phyloP scores from a whole-genome alignment of 2,329 filamentous ascomycete species.

The Incumbomyces delicatus region DNA sequence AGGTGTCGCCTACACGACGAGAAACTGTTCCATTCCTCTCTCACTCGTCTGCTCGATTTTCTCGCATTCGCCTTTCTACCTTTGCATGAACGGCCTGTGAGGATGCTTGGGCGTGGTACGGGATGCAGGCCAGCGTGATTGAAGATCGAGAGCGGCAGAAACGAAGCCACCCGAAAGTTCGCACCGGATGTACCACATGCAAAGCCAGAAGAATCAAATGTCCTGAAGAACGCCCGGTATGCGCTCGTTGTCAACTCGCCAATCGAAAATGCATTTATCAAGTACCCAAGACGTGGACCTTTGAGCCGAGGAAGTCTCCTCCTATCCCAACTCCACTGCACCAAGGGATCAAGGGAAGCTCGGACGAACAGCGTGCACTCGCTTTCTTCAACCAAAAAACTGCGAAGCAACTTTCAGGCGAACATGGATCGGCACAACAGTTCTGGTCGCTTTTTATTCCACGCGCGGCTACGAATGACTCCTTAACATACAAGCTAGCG shows the following conservation, averaged over 20 bases:
- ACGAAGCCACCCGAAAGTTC: conserved; percentile 16
- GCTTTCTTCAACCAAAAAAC: conserved; percentile 3
- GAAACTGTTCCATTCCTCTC: too few relatives aligned
- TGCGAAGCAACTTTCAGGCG: background rate
- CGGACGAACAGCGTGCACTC: background rate
- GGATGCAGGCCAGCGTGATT: too few relatives aligned
- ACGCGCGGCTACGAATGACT: background rate
- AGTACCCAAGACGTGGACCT: conserved; percentile 3
- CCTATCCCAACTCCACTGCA: background rate
- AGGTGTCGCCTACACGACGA: too few relatives aligned
- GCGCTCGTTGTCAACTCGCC: conserved; percentile 11
- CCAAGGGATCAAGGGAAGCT: background rate
- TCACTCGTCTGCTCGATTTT: too few relatives aligned
- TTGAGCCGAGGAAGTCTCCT: background rate
- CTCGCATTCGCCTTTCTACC: too few relatives aligned
- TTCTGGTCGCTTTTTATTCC: background rate
- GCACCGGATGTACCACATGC: conserved; percentile 17
- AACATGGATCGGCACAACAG: background rate
- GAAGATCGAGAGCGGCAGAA: conserved; percentile 14
- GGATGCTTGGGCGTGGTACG: too few relatives aligned
- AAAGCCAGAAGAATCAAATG: conserved; percentile 18
- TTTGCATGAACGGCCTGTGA: too few relatives aligned
- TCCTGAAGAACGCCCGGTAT: conserved; percentile 14
- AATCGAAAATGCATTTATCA: conserved; percentile 1
- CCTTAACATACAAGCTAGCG: background rate